Percentiles rank a stretch among this genome's conserved stretches.
phyloP scores from a whole-genome alignment of 352 stramenopile genomes.

The Phytophthora quininea region DNA sequence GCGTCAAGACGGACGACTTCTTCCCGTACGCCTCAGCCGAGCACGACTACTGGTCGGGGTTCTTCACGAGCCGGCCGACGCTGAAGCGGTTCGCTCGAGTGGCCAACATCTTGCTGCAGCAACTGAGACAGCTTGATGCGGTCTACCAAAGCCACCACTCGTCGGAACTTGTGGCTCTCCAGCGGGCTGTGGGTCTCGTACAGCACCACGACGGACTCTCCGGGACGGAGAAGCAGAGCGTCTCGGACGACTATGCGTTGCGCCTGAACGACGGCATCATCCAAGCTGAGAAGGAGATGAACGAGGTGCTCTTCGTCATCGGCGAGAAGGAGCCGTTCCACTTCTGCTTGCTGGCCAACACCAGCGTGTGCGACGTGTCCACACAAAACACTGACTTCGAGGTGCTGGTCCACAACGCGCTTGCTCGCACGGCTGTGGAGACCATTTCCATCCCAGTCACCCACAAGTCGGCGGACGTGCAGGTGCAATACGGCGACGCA shows the following conservation, averaged over 20 bases:
- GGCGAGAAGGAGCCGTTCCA: constrained; percentile 68
- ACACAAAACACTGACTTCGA: constrained; percentile 71
- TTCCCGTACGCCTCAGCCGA: constrained; percentile 95
- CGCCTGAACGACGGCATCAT: constrained; percentile 88
- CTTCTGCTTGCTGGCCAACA: constrained; percentile 87
- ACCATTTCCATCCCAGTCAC: constrained; percentile 68
- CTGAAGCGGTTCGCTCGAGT: constrained; percentile 94
- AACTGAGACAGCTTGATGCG: constrained; percentile 91
- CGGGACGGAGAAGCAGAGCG: constrained; percentile 95
- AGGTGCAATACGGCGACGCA: constrained; percentile 40
- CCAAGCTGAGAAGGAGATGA: constrained; percentile 66
- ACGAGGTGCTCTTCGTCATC: constrained; percentile 78
- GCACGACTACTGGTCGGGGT: constrained; percentile 96
- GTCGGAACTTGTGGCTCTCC: constrained; percentile 60
- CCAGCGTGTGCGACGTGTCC: constrained; percentile 90
- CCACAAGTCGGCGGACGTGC: constrained; percentile 47
- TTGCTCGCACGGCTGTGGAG: constrained; percentile 61
- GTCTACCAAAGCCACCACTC: constrained; percentile 72
- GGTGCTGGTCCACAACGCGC: constrained; percentile 73
- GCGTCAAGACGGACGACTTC: constrained; percentile 96
- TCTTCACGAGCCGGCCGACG: constrained; percentile 94
- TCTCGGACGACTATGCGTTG: constrained; percentile 96
- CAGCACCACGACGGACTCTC: constrained; percentile 97
- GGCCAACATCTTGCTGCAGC: constrained; percentile 88
- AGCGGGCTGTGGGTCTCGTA: constrained; percentile 91